Percentiles rank a stretch among this genome's conserved stretches.
These are phyloP conservation scores for Malus hybrid DNA, from an alignment of 331 rosid genomes.

Conservation along the genomic window DNA sequence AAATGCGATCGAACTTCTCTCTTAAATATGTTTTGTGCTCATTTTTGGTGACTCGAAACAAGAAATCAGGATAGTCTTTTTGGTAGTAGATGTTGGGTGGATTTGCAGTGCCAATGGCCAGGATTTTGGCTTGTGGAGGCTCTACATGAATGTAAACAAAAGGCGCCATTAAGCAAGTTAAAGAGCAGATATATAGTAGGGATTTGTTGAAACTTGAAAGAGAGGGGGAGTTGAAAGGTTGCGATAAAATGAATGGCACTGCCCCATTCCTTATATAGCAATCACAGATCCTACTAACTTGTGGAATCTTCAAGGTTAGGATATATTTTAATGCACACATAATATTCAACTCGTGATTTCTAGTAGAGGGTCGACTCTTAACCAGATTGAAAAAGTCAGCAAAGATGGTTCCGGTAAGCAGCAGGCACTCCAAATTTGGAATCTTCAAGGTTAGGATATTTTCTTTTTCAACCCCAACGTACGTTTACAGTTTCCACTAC, in stretches of 20 bases:
- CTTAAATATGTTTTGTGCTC: conserved; percentile 24
- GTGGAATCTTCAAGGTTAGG: background rate
- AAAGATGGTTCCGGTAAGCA: too few species aligned
- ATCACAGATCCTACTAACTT: background rate
- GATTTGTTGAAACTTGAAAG: background rate
- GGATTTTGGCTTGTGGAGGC: background rate
- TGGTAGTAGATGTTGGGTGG: background rate
- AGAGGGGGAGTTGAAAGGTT: background rate
- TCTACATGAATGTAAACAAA: background rate
- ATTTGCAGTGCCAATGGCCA: background rate
- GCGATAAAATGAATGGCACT: background rate
- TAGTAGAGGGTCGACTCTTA: too few species aligned
- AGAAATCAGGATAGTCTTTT: conserved; percentile 15
- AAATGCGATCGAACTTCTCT: conserved; percentile 27
- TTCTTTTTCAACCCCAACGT: too few species aligned
- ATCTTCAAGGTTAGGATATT: too few species aligned
- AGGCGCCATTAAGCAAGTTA: background rate
- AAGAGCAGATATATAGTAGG: background rate
- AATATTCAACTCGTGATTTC: too few species aligned
- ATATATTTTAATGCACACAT: background rate
- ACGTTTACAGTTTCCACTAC: too few species aligned
- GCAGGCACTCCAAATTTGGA: too few species aligned
- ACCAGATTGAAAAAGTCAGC: too few species aligned
- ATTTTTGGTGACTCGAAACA: conserved; percentile 12
- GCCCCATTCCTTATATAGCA: background rate